phyloP scores from a whole-genome alignment of 75 land plant genomes.

The Gnetum montanum region DNA sequence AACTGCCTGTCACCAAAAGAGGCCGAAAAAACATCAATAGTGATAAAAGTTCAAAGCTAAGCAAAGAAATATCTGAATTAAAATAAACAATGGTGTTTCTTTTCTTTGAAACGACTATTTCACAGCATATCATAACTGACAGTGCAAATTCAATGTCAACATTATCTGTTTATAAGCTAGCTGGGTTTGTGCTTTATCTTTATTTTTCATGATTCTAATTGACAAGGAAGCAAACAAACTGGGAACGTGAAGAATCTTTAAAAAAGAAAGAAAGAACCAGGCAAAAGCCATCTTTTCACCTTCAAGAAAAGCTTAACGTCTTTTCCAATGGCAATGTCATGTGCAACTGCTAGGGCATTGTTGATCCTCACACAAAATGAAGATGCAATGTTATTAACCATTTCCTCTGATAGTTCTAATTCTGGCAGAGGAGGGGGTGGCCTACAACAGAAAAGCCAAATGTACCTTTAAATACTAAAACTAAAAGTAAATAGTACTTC shows the following conservation, averaged over 20 bases:
- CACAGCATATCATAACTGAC: not conserved
- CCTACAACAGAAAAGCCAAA: slow-evolving; percentile 12
- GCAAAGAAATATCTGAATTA: not conserved
- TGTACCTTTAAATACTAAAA: not conserved
- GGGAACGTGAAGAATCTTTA: not conserved
- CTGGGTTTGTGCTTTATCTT: not conserved
- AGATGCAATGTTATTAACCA: slow-evolving; percentile 35
- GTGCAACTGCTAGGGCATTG: slow-evolving; percentile 46
- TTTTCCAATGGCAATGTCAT: slow-evolving; percentile 51
- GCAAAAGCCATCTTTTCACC: slow-evolving; percentile 38
- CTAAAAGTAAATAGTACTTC: too few relatives aligned
- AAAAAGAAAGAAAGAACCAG: not conserved
- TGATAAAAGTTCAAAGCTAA: not conserved
- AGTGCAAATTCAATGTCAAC: not conserved
- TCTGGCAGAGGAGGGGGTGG: slow-evolving; percentile 80
- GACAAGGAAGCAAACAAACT: not conserved
- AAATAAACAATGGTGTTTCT: not conserved
- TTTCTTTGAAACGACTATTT: not conserved
- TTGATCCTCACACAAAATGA: slow-evolving; percentile 40
- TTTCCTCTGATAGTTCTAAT: slow-evolving; percentile 66
- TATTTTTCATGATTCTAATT: not conserved
- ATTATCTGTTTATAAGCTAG: not conserved
- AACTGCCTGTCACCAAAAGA: too few relatives aligned
- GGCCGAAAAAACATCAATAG: not conserved
- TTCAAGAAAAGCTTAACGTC: slow-evolving; percentile 53